phyloP scores from a whole-genome alignment of 345 rosid species.

The Eutrema yunnanense region DNA sequence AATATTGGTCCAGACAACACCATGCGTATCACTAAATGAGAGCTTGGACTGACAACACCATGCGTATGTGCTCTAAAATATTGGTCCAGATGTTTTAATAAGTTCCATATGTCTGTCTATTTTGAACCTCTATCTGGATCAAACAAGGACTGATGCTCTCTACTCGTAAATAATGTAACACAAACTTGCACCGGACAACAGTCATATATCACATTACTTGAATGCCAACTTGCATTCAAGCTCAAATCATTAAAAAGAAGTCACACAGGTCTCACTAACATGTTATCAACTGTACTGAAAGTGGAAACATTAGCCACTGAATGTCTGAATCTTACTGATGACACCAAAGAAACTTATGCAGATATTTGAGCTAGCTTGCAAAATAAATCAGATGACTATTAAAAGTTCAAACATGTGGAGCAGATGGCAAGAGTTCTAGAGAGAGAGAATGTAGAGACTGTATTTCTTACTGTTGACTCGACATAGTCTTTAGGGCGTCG shows the following conservation, averaged over 20 bases:
- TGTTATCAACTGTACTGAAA: neutral
- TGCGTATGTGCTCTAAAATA: constrained; percentile 1
- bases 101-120: neutral
- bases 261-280: neutral
- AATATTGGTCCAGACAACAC: neutral
- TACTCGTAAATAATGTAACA: neutral
- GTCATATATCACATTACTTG: neutral
- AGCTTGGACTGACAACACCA: neutral
- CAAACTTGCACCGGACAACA: neutral
- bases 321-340: constrained; percentile 1
- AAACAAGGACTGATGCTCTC: constrained; percentile 11
- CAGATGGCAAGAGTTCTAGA: constrained; percentile 12
- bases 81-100: neutral
- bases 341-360: neutral
- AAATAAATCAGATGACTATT: constrained; percentile 5
- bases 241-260: neutral
- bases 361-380: neutral
- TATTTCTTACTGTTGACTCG: constrained; percentile 70
- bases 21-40: neutral
- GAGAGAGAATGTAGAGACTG: constrained; percentile 17
- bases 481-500: constrained; percentile 85
- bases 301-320: neutral
- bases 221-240: neutral
- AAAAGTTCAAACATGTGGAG: neutral
- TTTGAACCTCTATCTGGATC: constrained; percentile 5